These are phyloP conservation scores for Botrytis fabae DNA, from an alignment of 2,329 filamentous ascomycete genomes.

Conservation along the genomic window DNA sequence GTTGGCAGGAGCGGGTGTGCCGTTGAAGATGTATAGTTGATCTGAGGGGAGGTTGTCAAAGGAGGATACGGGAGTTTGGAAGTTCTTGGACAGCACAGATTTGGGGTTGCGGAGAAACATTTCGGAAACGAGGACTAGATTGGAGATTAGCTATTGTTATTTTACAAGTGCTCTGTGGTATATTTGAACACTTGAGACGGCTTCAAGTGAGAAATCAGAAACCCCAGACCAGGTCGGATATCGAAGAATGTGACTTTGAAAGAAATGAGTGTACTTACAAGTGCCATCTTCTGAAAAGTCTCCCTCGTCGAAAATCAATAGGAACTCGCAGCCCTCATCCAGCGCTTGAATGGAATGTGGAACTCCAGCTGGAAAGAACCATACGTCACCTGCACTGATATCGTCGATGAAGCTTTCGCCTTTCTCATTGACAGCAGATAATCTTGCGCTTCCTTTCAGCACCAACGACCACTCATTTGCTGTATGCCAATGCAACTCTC, in stretches of 20 bases:
- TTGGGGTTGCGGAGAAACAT: conserved; percentile 38
- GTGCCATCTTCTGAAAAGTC: conserved; percentile 60
- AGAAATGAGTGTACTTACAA: conserved; percentile 34
- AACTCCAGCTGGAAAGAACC: conserved; percentile 54
- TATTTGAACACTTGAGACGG: not conserved
- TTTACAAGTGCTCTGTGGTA: not conserved
- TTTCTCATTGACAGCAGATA: conserved; percentile 54
- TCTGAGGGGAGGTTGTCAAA: conserved; percentile 50
- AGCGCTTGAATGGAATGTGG: conserved; percentile 57
- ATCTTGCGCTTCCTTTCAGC: conserved; percentile 53
- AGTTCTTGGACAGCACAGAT: conserved; percentile 55
- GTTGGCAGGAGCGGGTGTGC: conserved; percentile 48
- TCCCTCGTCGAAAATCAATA: conserved; percentile 61
- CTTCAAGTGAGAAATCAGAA: not conserved
- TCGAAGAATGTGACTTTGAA: not conserved
- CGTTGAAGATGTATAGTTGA: conserved; percentile 55
- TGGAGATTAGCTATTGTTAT: not conserved
- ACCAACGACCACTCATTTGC: conserved; percentile 54
- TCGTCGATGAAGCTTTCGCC: conserved; percentile 52
- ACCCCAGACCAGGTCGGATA: not conserved
- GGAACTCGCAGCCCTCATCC: conserved; percentile 56
- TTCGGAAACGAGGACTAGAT: conserved; percentile 46
- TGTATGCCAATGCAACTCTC: conserved; percentile 65
- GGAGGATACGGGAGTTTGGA: conserved; percentile 49
- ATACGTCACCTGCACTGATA: conserved; percentile 52